These are phyloP conservation scores for Colletotrichum sp. DNA, from an alignment of 2,329 filamentous ascomycete species.

Conservation along the genomic window DNA sequence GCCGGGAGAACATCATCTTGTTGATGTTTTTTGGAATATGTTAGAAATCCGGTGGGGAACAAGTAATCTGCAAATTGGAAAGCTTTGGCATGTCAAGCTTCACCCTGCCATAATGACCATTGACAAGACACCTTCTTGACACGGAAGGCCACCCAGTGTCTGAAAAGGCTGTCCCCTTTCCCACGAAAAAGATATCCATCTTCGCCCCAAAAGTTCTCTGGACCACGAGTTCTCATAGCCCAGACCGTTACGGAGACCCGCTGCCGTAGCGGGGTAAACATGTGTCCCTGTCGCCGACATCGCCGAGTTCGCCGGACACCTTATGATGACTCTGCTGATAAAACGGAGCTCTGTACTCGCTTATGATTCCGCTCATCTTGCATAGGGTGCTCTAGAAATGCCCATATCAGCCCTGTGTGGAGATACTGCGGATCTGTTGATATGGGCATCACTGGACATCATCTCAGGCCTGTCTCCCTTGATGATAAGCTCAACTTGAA, in stretches of 20 bases:
- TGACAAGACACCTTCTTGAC: neutral
- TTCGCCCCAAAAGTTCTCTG: neutral
- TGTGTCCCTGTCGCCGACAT: neutral
- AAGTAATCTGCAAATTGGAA: no score
- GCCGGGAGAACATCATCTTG: neutral
- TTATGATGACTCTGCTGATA: neutral
- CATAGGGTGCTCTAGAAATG: neutral
- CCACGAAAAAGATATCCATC: neutral
- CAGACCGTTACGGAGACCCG: neutral
- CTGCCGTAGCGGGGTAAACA: neutral
- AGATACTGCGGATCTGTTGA: neutral
- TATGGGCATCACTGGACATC: neutral
- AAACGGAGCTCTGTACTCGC: neutral
- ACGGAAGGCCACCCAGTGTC: rapidly evolving
- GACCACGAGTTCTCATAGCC: neutral
- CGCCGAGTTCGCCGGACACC: neutral
- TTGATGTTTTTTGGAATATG: neutral
- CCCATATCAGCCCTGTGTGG: neutral
- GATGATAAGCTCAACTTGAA: neutral
- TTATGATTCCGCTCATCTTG: neutral
- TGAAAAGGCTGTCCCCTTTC: rapidly evolving
- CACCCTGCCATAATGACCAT: neutral
- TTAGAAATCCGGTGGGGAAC: neutral
- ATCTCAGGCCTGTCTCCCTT: neutral
- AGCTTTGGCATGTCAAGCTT: no score